phyloP scores from a whole-genome alignment of 1,139 yeast genomes.

The Nadsonia starkeyi-henricii region DNA sequence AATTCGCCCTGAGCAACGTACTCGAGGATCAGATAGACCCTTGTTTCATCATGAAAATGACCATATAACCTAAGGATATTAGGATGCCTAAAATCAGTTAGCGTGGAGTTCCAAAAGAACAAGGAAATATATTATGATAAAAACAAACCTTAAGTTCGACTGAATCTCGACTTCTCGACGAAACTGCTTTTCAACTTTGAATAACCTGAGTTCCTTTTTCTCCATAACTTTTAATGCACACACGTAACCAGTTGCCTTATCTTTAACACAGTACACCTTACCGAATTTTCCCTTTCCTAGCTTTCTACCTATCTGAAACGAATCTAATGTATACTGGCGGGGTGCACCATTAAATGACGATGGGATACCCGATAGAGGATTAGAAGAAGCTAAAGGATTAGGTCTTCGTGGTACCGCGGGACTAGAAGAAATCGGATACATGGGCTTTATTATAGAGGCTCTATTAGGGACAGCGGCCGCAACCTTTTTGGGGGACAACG shows the following conservation, averaged over 20 bases:
- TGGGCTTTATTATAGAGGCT: neutral
- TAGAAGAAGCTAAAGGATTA: neutral
- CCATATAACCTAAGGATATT: conserved; percentile 73
- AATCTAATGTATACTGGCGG: conserved; percentile 30
- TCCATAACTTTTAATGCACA: conserved; percentile 90
- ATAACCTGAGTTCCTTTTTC: conserved; percentile 58
- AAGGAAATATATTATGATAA: neutral
- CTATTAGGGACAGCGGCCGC: neutral
- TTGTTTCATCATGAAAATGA: conserved; percentile 64
- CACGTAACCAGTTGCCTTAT: conserved; percentile 57
- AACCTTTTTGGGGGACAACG: neutral
- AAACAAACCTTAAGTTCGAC: conserved; percentile 32
- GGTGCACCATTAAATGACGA: conserved; percentile 10
- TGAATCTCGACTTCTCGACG: conserved; percentile 89
- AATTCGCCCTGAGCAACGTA: conserved; percentile 81
- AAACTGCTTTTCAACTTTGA: conserved; percentile 76
- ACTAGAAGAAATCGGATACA: neutral
- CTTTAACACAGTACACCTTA: conserved; percentile 77
- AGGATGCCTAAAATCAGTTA: conserved; percentile 34
- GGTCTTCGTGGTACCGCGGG: neutral
- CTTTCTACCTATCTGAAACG: conserved; percentile 78
- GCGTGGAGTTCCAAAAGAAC: neutral
- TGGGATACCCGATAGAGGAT: conserved; percentile 17
- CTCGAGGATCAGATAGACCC: conserved; percentile 75
- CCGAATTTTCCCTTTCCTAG: conserved; percentile 93